Evolutionary conservation across 139 green algal species (phyloP).

Genomic region (Asterochloris erici): DNA sequence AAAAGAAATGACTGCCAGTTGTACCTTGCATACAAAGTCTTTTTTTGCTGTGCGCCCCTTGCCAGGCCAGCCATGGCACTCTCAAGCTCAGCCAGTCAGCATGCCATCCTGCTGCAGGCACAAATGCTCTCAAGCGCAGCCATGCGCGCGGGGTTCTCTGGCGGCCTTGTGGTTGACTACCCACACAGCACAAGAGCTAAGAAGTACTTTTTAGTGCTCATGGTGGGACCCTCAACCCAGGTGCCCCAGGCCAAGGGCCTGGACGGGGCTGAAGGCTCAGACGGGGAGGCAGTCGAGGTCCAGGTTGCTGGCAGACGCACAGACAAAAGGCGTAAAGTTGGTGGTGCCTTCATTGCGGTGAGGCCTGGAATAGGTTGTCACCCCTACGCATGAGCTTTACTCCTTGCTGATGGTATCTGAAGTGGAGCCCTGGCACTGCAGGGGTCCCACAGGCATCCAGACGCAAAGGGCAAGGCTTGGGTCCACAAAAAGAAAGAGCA

Average conservation of each 20-base stretch:
- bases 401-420: not conserved
- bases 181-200: conserved; percentile 92
- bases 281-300: conserved; percentile 27
- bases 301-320: conserved; percentile 21
- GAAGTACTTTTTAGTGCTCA: conserved; percentile 97
- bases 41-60: too few species aligned
- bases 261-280: conserved; percentile 29
- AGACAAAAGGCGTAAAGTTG: conserved; percentile 35
- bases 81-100: not conserved
- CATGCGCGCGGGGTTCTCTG: conserved; percentile 90
- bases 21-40: too few species aligned
- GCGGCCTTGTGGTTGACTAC: conserved; percentile 96
- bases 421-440: not conserved
- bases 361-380: not conserved
- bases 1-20: too few species aligned
- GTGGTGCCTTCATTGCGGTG: conserved; percentile 11
- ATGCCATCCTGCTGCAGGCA: conserved; percentile 45
- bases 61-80: not conserved
- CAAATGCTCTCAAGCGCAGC: conserved; percentile 91
- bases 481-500: conserved; percentile 92
- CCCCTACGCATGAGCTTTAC: not conserved
- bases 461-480: conserved; percentile 72
- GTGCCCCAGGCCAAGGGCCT: conserved; percentile 51
- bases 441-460: conserved; percentile 16
- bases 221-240: conserved; percentile 59